Conservation (phyloP, 345 rosid species). For the Arabidopsis arenosa region DNA sequence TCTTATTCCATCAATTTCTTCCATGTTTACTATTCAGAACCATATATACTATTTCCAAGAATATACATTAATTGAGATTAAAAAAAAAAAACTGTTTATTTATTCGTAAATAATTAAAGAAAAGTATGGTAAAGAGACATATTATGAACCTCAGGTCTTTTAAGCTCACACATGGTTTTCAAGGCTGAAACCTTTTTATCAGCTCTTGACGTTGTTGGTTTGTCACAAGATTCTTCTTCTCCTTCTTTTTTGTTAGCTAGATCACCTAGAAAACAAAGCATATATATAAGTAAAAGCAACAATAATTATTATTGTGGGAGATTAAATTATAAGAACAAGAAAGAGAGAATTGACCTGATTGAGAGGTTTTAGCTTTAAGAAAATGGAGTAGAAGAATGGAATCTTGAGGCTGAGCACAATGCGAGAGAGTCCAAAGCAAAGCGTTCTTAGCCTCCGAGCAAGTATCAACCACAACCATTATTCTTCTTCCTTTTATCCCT, state of each 20-base stretch:
- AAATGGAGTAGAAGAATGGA: slow-evolving; percentile 71
- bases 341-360: slow-evolving; percentile 20
- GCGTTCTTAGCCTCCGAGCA: slow-evolving; percentile 81
- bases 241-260: slow-evolving; percentile 26
- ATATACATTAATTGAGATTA: neutral
- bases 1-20: too few relatives aligned
- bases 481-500: slow-evolving; percentile 60
- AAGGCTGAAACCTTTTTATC: slow-evolving; percentile 56
- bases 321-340: neutral
- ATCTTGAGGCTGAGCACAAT: slow-evolving; percentile 79
- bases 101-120: neutral
- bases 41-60: neutral
- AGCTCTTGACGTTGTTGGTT: slow-evolving; percentile 56
- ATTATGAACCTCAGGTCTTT: slow-evolving; percentile 77
- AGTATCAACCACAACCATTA: slow-evolving; percentile 86
- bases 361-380: slow-evolving; percentile 49
- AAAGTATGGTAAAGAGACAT: neutral
- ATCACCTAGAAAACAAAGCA: slow-evolving; percentile 12
- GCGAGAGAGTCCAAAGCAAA: slow-evolving; percentile 90
- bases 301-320: neutral
- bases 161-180: slow-evolving; percentile 66
- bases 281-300: slow-evolving; percentile 3
- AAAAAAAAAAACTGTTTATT: neutral
- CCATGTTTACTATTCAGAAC: too few relatives aligned
- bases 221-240: slow-evolving; percentile 45